These are phyloP conservation scores for Trifolium subterraneum DNA, from an alignment of 306 rosid genomes.

Conservation along the genomic window DNA sequence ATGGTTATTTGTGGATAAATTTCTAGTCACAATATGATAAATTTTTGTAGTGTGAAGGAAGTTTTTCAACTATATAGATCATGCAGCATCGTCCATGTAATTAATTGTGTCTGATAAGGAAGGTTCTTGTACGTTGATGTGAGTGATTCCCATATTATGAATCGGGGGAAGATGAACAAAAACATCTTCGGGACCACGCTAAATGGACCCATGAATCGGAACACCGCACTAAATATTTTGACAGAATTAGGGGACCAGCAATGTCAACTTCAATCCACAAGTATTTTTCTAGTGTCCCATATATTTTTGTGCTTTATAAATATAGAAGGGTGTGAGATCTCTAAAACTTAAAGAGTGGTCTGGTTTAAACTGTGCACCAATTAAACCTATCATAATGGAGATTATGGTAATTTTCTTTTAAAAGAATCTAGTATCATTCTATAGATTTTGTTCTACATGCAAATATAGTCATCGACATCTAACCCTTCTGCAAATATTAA, in stretches of 20 bases:
- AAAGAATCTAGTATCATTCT: no score
- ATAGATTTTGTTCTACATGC: no score
- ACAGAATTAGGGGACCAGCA: neutral
- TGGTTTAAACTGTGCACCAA: no score
- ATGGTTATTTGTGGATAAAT: neutral
- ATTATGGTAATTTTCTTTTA: neutral
- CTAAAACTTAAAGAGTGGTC: no score
- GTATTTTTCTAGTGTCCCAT: neutral
- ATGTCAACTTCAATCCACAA: neutral
- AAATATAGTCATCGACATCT: no score
- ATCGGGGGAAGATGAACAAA: no score
- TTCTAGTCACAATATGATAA: neutral
- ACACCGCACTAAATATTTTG: neutral
- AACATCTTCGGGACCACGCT: no score
- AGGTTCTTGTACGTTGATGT: neutral
- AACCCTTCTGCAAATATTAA: no score
- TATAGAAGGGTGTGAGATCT: no score
- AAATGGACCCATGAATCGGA: no score
- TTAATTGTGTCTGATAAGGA: neutral
- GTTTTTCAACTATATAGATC: neutral
- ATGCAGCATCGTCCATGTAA: neutral
- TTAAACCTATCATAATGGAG: neutral
- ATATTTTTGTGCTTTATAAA: no score
- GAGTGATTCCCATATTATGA: neutral
- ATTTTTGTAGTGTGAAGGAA: neutral